Base-by-base conservation (phyloP, 2,329 filamentous ascomycete genomes). In the Ampelomyces quisqualis region DNA sequence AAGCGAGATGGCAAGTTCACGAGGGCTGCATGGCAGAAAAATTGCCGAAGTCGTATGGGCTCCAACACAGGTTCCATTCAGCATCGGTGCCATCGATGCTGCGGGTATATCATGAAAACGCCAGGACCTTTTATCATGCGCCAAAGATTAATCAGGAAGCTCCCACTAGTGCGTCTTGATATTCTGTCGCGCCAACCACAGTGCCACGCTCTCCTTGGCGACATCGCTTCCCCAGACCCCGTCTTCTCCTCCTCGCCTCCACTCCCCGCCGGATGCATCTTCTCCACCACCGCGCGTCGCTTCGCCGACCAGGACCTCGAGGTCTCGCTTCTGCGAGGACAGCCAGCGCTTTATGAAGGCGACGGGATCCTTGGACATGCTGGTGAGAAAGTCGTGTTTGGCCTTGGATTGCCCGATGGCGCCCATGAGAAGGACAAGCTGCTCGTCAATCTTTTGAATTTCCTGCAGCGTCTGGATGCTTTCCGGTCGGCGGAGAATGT, bases 221-320 rank as follows among this genome's bases (percentile, higher is more conserved):
- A 80, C 73, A 32, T 78, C 72, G 36, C 74, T 79, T 26, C 78
- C 79, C 83, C 83, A 86, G 20, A 82, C 77, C 27, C 82, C 74
- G n/a, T 77, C 75, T 11, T 70, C 58, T 4, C 83, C 83, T 27
- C 78, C 78, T 45, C 77, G 77, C 48, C 85, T 77, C 84, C 85
- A 90, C 65, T 89, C 86, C 52, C 71, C 86, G 73, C 76, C 77
- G 28, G 73, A 73, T 3, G 73, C 76, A 38, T 73, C 72, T 41
- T 75, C 73, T 21, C 70, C 71, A 10, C 68, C 70, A 24, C 75
- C 74, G 39, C 83, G 77, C 36, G 81, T 79, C 2, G 84, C 82
- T 69, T 96, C 90, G 43, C 90, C 91, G 48, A 93, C 78, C 33
- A 96, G 85, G 5, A 93, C 82, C 61, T 95, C 90, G 23, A 96